These are phyloP conservation scores for Spathaspora girioi DNA, from an alignment of 805 yeast species.

Conservation along the genomic window DNA sequence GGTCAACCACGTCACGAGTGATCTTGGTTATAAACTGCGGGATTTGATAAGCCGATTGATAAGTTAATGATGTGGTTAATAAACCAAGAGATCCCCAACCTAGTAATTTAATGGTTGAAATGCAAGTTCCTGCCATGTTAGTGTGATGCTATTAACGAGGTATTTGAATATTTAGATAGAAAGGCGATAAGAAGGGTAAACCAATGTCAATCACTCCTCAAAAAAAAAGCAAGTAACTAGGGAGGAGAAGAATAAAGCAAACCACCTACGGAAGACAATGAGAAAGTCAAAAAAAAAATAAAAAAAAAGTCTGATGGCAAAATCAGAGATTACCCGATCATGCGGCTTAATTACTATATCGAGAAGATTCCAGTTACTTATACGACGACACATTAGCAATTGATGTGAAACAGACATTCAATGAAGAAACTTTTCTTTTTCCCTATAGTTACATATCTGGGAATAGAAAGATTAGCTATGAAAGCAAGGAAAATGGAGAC, in stretches of 20 bases:
- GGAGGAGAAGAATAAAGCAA: not conserved
- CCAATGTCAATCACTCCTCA: not conserved
- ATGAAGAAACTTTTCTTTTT: too few relatives aligned
- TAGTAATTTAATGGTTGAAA: slow-evolving; percentile 50
- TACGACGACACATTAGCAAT: too few relatives aligned
- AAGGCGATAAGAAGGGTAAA: not conserved
- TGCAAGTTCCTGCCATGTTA: slow-evolving; percentile 27
- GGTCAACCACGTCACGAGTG: slow-evolving; percentile 4
- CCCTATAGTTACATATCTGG: too few relatives aligned
- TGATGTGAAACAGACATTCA: too few relatives aligned
- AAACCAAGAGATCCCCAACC: slow-evolving; percentile 71
- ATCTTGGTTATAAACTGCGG: slow-evolving; percentile 22
- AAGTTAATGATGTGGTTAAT: slow-evolving; percentile 49
- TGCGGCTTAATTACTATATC: not conserved
- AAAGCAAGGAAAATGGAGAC: too few relatives aligned
- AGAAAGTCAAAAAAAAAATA: not conserved
- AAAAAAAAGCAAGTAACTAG: not conserved
- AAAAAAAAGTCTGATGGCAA: slow-evolving; percentile 1
- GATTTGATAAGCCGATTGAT: slow-evolving; percentile 32
- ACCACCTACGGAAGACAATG: not conserved
- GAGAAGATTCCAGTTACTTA: not conserved
- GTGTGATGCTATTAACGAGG: too few relatives aligned
- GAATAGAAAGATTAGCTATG: too few relatives aligned
- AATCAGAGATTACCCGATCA: not conserved
- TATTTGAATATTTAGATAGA: not conserved